Conservation (phyloP, 257 asterid genomes). For the Plantago ovata region DNA sequence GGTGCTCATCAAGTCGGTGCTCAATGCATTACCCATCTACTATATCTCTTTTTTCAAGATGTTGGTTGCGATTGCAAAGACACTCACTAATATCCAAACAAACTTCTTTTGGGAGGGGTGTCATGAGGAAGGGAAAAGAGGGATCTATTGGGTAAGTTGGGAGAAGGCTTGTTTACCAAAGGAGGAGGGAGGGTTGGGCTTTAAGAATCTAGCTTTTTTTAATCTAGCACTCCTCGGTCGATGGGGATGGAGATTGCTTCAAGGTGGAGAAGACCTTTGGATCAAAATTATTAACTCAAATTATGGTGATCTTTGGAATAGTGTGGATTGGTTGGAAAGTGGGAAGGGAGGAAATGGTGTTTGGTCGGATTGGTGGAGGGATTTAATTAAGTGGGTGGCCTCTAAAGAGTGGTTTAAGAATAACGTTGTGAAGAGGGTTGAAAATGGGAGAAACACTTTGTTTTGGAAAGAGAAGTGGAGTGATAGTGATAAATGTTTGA, state of each 20-base stretch:
- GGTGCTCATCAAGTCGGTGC: background rate
- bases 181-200: background rate
- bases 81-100: background rate
- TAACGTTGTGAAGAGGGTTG: too few relatives aligned
- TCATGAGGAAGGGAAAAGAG: background rate
- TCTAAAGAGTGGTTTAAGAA: too few relatives aligned
- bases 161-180: background rate
- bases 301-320: background rate
- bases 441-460: too few relatives aligned
- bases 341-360: background rate
- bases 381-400: too few relatives aligned
- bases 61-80: background rate
- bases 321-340: background rate
- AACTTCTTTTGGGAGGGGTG: background rate
- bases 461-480: too few relatives aligned
- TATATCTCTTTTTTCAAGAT: background rate
- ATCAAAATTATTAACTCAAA: background rate
- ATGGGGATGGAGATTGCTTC: background rate
- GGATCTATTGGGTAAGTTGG: background rate
- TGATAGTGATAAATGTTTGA: too few relatives aligned
- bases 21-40: background rate
- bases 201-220: too few relatives aligned
- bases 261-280: background rate
- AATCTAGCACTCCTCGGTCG: background rate
- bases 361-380: background rate